phyloP scores from a whole-genome alignment of 139 green algal species.

The Coelastrella sp. region DNA sequence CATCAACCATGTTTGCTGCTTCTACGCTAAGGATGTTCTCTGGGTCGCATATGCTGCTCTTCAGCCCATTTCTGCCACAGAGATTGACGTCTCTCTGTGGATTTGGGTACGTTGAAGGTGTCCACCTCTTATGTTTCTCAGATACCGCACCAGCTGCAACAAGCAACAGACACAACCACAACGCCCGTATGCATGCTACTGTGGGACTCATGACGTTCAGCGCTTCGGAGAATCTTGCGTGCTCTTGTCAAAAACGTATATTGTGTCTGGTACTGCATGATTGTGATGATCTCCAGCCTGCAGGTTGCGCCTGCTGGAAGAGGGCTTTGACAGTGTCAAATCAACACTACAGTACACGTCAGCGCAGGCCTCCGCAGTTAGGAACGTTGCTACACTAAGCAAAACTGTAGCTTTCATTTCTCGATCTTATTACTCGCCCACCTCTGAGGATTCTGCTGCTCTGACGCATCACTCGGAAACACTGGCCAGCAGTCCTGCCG shows the following conservation, averaged over 20 bases:
- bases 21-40: slow-evolving; percentile 56
- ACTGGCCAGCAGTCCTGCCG: not conserved
- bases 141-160: not conserved
- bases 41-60: slow-evolving; percentile 36
- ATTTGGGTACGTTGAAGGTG: not conserved
- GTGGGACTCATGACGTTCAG: not conserved
- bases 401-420: not conserved
- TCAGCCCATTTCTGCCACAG: slow-evolving; percentile 22
- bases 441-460: not conserved
- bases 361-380: not conserved
- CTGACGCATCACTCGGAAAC: not conserved
- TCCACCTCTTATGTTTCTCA: slow-evolving; percentile 5
- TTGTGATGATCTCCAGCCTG: no score
- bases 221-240: not conserved
- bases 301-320: not conserved
- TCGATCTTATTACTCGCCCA: no score
- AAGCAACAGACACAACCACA: not conserved
- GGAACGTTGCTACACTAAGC: not conserved
- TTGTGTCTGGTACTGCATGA: no score
- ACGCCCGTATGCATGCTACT: not conserved
- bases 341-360: not conserved
- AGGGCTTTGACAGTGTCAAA: not conserved
- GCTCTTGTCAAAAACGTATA: not conserved
- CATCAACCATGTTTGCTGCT: slow-evolving; percentile 60
- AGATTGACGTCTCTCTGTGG: slow-evolving; percentile 1